Conservation (phyloP, 2,329 filamentous ascomycete genomes). For the Cryphonectria naterciae region DNA sequence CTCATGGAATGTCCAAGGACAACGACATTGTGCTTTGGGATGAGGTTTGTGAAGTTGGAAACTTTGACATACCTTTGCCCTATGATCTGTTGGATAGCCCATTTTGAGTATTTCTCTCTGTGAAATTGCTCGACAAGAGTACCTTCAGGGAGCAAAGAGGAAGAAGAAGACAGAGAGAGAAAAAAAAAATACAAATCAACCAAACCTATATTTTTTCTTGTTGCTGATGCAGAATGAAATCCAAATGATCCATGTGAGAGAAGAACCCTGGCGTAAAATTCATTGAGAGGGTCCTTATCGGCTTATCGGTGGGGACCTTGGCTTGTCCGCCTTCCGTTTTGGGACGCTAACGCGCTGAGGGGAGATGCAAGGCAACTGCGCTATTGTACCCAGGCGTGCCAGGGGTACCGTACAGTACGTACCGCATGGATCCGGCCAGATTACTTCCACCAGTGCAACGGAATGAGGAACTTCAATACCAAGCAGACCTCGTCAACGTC, state of each 20-base stretch:
- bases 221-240: not conserved
- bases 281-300: constrained; percentile 7
- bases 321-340: constrained; percentile 10
- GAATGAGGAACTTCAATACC: not conserved
- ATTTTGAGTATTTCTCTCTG: not conserved
- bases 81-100: constrained; percentile 20
- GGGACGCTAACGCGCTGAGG: not conserved
- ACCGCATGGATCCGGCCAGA: constrained; percentile 25
- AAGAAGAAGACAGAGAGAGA: not conserved
- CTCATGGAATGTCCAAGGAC: not conserved
- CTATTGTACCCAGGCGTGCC: not conserved
- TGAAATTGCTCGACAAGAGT: not conserved
- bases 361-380: not conserved
- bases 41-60: not conserved
- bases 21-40: not conserved
- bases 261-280: constrained; percentile 15
- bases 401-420: not conserved
- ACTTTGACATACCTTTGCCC: constrained; percentile 28
- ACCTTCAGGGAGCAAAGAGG: not conserved
- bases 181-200: not conserved
- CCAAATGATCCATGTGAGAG: not conserved
- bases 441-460: constrained; percentile 12
- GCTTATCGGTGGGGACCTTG: constrained; percentile 2
- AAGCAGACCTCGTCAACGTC: not conserved
- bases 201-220: not conserved